A percentile compares a stretch with the other conserved stretches of the same genome.
phyloP scores from a whole-genome alignment of 192 early-diverging fungal genomes.

The Rhizoclosmatium globosum region DNA sequence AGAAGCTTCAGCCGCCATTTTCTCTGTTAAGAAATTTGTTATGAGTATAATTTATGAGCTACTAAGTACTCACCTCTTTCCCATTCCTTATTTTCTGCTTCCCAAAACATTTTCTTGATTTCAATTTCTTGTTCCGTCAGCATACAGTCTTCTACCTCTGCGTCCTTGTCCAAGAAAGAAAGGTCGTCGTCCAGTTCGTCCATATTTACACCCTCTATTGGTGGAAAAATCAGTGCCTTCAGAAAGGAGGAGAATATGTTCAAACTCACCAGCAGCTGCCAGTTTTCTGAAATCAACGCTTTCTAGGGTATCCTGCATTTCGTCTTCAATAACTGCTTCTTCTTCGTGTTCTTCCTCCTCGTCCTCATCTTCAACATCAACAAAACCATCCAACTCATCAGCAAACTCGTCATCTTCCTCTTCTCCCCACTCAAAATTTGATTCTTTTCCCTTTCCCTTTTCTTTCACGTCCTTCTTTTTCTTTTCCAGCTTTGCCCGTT shows the following conservation, averaged over 20 bases:
- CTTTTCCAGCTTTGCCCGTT: slow-evolving; percentile 29
- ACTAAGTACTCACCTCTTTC: slow-evolving; percentile 9
- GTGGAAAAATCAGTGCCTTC: not conserved
- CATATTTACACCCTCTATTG: slow-evolving; percentile 27
- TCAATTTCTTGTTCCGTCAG: slow-evolving; percentile 81
- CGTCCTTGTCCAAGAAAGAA: slow-evolving; percentile 57
- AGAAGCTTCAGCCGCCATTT: not conserved
- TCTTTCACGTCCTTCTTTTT: not conserved
- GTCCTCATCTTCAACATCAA: not conserved
- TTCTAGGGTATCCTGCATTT: slow-evolving; percentile 13
- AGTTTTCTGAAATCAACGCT: slow-evolving; percentile 20
- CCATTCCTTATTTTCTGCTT: slow-evolving; percentile 86
- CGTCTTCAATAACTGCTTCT: not conserved
- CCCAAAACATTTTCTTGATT: slow-evolving; percentile 86
- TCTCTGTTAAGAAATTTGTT: not conserved
- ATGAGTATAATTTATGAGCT: not conserved
- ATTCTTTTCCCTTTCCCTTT: slow-evolving; percentile 46
- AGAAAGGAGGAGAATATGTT: not conserved
- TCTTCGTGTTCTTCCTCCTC: slow-evolving; percentile 46
- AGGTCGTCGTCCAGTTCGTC: slow-evolving; percentile 44
- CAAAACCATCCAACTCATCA: not conserved
- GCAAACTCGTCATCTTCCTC: not conserved
- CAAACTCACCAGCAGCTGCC: slow-evolving; percentile 4
- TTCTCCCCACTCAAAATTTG: slow-evolving; percentile 13
- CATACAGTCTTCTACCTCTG: slow-evolving; percentile 56